These are phyloP conservation scores for Immersiella caudata DNA, from an alignment of 495 filamentous ascomycete species.

Conservation along the genomic window DNA sequence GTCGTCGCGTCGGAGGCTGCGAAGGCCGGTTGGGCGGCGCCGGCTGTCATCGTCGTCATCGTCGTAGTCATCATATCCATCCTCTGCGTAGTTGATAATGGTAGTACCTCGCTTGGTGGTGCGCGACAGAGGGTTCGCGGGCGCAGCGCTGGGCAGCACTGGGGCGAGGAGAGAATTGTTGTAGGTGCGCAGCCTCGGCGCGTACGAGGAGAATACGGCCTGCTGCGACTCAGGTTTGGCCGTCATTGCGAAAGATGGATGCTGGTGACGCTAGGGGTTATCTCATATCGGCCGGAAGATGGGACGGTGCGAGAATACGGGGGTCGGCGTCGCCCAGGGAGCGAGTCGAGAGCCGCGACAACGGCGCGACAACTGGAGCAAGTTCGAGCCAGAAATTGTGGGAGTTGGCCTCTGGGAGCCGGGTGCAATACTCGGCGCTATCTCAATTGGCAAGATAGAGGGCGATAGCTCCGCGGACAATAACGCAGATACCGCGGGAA, in stretches of 20 bases:
- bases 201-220: constrained; percentile 88
- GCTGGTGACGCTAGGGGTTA: constrained; percentile 19
- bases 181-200: constrained; percentile 87
- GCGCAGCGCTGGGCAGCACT: constrained; percentile 68
- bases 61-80: constrained; percentile 91
- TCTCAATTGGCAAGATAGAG: background rate
- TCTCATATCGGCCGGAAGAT: constrained; percentile 24
- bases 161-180: constrained; percentile 91
- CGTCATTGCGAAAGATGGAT: constrained; percentile 41
- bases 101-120: constrained; percentile 97
- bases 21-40: constrained; percentile 79
- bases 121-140: constrained; percentile 69
- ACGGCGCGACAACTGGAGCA: background rate
- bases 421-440: background rate
- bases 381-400: background rate
- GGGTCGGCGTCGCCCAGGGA: constrained; percentile 3
- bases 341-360: background rate
- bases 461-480: background rate
- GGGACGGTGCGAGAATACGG: background rate
- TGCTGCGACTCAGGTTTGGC: constrained; percentile 59
- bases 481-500: background rate
- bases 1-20: constrained; percentile 80
- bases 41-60: constrained; percentile 79
- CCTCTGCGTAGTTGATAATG: constrained; percentile 96
- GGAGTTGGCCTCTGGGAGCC: background rate